These are phyloP conservation scores for Flaveria brownii DNA, from an alignment of 129 eudicot genomes.

Conservation along the genomic window DNA sequence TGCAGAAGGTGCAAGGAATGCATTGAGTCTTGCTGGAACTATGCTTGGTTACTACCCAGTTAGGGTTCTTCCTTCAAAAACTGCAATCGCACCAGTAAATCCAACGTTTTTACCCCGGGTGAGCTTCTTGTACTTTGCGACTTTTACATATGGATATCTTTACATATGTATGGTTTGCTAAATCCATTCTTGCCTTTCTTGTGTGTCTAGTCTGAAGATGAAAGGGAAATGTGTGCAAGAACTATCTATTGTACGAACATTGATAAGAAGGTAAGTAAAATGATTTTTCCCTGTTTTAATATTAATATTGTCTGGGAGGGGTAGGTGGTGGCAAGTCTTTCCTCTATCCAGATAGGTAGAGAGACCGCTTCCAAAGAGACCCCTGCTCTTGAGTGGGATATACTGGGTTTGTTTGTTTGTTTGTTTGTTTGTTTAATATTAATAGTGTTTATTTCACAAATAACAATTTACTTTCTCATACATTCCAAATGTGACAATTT, in stretches of 20 bases:
- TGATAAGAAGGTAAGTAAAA: slow-evolving; percentile 60
- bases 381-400: no score
- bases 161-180: not conserved
- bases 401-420: no score
- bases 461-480: not conserved
- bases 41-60: slow-evolving; percentile 98
- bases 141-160: not conserved
- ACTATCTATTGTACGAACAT: slow-evolving; percentile 82
- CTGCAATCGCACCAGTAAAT: slow-evolving; percentile 98
- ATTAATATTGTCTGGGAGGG: no score
- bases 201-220: slow-evolving; percentile 72
- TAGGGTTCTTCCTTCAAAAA: slow-evolving; percentile 91
- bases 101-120: slow-evolving; percentile 95
- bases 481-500: not conserved
- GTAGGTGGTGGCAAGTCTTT: no score
- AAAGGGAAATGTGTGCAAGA: slow-evolving; percentile 92
- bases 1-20: slow-evolving; percentile 95
- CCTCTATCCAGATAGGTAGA: no score
- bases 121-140: slow-evolving; percentile 31
- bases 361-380: no score
- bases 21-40: slow-evolving; percentile 90
- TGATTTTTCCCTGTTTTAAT: not conserved
- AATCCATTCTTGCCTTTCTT: slow-evolving; percentile 12
- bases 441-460: not conserved
- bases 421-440: no score